A percentile compares a stretch with the other conserved stretches of the same genome.
Evolutionary conservation across 1,139 yeast species (phyloP).

Genomic region (Yamadazyma friedrichii): DNA sequence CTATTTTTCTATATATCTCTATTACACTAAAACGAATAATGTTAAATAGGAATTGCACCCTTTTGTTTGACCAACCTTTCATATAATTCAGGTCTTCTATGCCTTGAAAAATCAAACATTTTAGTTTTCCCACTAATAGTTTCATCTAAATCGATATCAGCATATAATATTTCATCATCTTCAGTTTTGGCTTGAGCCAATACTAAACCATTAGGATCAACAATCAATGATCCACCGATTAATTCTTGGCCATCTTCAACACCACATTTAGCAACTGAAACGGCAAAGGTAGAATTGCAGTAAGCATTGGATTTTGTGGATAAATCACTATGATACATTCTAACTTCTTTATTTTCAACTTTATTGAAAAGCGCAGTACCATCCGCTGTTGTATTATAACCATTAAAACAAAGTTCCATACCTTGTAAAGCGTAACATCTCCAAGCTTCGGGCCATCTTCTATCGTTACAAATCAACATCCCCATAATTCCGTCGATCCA

Average conservation of each 20-base stretch:
- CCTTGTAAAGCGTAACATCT: constrained; percentile 30
- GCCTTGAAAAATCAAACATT: constrained; percentile 31
- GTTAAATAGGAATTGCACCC: constrained; percentile 14
- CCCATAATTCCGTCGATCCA: constrained; percentile 31
- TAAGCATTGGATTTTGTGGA: constrained; percentile 30
- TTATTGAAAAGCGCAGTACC: constrained; percentile 18
- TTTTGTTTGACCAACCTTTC: constrained; percentile 19
- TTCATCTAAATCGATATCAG: constrained; percentile 30
- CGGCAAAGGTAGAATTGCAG: constrained; percentile 27
- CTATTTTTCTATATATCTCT: too few relatives aligned
- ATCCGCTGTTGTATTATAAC: constrained; percentile 28
- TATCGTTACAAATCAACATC: constrained; percentile 34
- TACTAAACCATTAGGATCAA: constrained; percentile 29
- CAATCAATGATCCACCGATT: constrained; percentile 30
- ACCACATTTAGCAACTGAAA: constrained; percentile 31
- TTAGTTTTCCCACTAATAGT: constrained; percentile 27
- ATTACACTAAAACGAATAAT: too few relatives aligned
- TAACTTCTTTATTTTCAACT: constrained; percentile 21
- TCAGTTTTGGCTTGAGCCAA: constrained; percentile 29
- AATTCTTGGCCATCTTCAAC: constrained; percentile 30
- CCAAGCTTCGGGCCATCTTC: constrained; percentile 41
- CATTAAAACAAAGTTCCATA: constrained; percentile 27
- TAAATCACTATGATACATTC: constrained; percentile 28
- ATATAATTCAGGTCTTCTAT: constrained; percentile 30
- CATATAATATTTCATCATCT: constrained; percentile 28